Percentiles rank a stretch among this genome's conserved stretches.
phyloP scores from a whole-genome alignment of 768 basidiomycete genomes.

The Rhizopogon salebrosus region DNA sequence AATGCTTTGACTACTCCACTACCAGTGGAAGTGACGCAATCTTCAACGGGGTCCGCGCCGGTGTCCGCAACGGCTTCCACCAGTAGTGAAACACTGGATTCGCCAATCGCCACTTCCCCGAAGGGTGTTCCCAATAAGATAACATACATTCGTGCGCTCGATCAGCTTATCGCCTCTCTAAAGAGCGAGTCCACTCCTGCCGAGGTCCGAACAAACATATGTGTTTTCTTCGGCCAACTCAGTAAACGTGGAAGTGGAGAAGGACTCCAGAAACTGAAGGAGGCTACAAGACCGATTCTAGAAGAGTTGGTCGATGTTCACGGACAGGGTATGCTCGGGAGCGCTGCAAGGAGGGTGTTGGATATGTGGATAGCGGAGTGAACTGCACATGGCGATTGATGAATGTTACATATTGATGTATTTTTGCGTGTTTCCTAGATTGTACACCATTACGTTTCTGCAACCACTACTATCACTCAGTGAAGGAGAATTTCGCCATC shows the following conservation, averaged over 20 bases:
- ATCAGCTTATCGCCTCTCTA: conserved; percentile 62
- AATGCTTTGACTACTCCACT: conserved; percentile 52
- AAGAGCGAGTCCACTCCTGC: conserved; percentile 49
- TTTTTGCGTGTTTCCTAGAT: neutral
- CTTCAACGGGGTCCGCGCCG: conserved; percentile 26
- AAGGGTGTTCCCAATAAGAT: conserved; percentile 32
- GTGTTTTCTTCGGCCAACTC: conserved; percentile 64
- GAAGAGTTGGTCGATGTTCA: conserved; percentile 39
- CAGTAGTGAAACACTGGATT: conserved; percentile 36
- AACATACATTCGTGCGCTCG: conserved; percentile 51
- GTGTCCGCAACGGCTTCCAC: conserved; percentile 35
- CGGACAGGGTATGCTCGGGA: conserved; percentile 28
- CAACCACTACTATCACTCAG: no score
- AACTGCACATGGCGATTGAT: neutral
- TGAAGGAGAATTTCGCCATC: no score
- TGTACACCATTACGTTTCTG: neutral
- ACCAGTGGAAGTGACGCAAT: conserved; percentile 33
- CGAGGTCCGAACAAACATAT: conserved; percentile 75
- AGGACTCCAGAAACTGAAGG: conserved; percentile 46
- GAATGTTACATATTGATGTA: neutral
- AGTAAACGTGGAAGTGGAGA: conserved; percentile 47
- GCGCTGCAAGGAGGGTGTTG: conserved; percentile 37
- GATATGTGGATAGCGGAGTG: conserved; percentile 32
- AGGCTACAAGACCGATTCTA: conserved; percentile 43
- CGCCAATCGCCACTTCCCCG: conserved; percentile 43